Base-by-base conservation (phyloP, 495 filamentous ascomycete genomes). In the Penicillium salamii region DNA sequence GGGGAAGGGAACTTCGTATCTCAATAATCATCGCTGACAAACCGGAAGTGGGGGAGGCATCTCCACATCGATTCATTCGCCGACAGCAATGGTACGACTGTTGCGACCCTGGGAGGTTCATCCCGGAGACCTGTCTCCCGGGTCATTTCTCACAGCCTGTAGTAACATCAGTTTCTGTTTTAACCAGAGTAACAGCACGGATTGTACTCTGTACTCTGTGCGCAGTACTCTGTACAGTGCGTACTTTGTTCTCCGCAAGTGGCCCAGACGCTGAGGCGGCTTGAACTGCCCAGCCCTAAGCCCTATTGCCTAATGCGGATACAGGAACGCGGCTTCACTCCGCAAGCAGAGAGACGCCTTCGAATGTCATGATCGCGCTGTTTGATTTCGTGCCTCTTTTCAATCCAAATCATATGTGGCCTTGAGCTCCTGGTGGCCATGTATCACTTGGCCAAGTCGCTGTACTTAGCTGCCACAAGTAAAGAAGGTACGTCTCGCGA, bases 401-500 rank as follows among this genome's bases (percentile, higher is more conserved):
- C 39, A 55, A 54, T 61, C 46, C 39, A 37, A 29, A 23, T 21
- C 28, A 50, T 44, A n/a, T 31, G 33, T 46, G 49, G 38, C 34
- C 40, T 38, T 48, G 46, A 53, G 50, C 42, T 50, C 47, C 43
- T 26, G 47, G 38, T 35, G n/a, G 60, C 40, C 53, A 97, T 98
- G 93, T 98, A 97, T 72, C 93, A 97, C 69, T 83, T 98, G 51
- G 85, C 91, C 62, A 97, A 96, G 72, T 90, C 88, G 54, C 76
- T 98, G 33, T 98, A 98, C 74, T 80, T 90, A 39, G 86, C 95
- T 52, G 91, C 90, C 46, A 97, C 91, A 12, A 91, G 89, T 67
- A 96, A 95, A 83, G 92, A 97, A 78, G 89, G 88, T 88, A 67
- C 51, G 66, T 34, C 20, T 26, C 23, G 23, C 23, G 23, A 26